Evolutionary conservation across 768 basidiomycete species (phyloP), one percentile per base, ranked within the genome.

Genomic region (Auricularia sp.): DNA sequence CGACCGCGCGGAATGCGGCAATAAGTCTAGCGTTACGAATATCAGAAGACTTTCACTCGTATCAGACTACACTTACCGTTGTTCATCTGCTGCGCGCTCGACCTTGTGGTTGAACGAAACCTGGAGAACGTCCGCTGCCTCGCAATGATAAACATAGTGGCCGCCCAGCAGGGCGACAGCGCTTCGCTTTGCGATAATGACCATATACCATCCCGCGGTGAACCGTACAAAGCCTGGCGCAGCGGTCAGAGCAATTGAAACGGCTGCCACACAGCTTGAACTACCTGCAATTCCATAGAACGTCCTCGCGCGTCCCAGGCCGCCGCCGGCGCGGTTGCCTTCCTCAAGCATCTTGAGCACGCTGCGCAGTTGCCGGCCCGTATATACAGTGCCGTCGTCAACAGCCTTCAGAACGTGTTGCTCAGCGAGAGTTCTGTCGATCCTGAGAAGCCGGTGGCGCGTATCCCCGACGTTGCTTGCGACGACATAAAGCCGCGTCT

Each of bases 141-240:
- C 97, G 76, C 92, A 95, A 70, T 98, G 97, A 70, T 95, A 98
- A 47, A 98, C 79, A 70, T 97, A 97, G 72, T 98, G 94, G 0
- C 96, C 96, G 6, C 95, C 97, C 8, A 99, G 79, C 3, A 99
- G 81, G 0, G 94, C 93, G 47, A 98, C 95, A 6, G 93, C 89
- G 7, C 91, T 90, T 47, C 94, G 85, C 72, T 95, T 92, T 59
- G 90, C 84, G 67, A 98, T 87, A 23, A 93, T 75, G 61, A 99
- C 84, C 84, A 98, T 87, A 74, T 98, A 98, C 90, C 92, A 98
- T 8, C 94, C 93, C 1, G 93, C 89, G 1, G 94, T 97, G 73
- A 98, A 98, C 56, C 84, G 84, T 64, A 98, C 86, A 71, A 99
- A 98, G 0, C 96, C 96, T 90, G 65, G 36, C 11, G n/a, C 23